Percentiles rank a stretch among this genome's conserved stretches.
Conservation (phyloP, 148 eudicot genomes). For the Silene conica region DNA sequence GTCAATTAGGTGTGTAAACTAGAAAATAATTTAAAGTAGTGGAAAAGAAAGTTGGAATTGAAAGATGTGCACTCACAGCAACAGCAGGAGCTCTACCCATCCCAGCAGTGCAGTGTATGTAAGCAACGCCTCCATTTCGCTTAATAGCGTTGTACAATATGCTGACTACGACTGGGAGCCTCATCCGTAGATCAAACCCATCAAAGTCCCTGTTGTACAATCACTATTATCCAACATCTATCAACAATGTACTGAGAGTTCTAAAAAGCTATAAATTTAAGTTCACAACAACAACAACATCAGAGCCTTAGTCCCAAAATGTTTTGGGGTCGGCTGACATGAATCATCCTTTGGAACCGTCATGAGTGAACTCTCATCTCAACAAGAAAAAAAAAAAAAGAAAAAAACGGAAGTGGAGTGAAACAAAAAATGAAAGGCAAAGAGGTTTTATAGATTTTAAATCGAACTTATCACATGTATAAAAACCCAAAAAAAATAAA, state of each 20-base stretch:
- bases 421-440: too few relatives aligned
- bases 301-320: too few relatives aligned
- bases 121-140: conserved; percentile 75
- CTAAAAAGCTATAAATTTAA: too few relatives aligned
- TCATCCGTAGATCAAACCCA: conserved; percentile 72
- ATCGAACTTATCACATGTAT: too few relatives aligned
- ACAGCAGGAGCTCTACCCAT: conserved; percentile 95
- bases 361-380: too few relatives aligned
- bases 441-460: too few relatives aligned
- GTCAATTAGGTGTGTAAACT: not conserved
- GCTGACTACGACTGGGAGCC: conserved; percentile 91
- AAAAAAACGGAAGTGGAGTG: too few relatives aligned
- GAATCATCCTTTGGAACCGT: too few relatives aligned
- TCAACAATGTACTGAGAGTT: conserved; percentile 10
- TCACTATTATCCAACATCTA: conserved; percentile 13
- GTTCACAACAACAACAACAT: too few relatives aligned
- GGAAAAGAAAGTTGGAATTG: not conserved
- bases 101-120: conserved; percentile 98
- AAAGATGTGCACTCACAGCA: conserved; percentile 52
- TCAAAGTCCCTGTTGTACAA: conserved; percentile 76
- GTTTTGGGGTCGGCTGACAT: too few relatives aligned
- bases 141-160: conserved; percentile 64
- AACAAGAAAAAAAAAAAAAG: too few relatives aligned
- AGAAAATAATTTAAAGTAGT: not conserved
- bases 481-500: too few relatives aligned